Percentiles rank a stretch among this genome's conserved stretches.
Evolutionary conservation across 768 basidiomycete species (phyloP).

Genomic region (Amanita rimosa): DNA sequence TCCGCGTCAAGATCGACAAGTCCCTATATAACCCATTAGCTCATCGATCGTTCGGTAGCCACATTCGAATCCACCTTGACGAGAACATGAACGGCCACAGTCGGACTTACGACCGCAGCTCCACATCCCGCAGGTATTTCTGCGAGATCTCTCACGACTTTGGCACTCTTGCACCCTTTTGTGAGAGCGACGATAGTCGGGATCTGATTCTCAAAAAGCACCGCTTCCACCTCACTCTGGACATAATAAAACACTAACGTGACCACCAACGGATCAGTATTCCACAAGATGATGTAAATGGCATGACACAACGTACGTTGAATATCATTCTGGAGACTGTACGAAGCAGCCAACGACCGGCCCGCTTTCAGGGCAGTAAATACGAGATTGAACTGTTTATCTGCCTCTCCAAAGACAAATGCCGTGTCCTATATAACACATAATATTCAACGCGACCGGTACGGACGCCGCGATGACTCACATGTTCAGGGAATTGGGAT

Average conservation of each 20-base stretch:
- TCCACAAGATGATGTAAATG: background rate
- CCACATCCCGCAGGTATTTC: constrained; percentile 89
- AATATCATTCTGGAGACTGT: constrained; percentile 78
- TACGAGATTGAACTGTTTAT: constrained; percentile 78
- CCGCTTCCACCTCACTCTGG: constrained; percentile 48
- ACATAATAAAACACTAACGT: constrained; percentile 66
- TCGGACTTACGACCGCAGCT: constrained; percentile 65
- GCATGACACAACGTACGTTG: constrained; percentile 42
- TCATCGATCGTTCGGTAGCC: background rate
- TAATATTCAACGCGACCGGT: background rate
- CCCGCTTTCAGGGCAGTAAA: constrained; percentile 70
- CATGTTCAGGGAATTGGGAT: constrained; percentile 68
- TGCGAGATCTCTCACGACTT: constrained; percentile 47
- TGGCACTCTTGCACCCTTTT: constrained; percentile 77
- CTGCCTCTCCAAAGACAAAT: constrained; percentile 60
- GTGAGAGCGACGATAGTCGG: constrained; percentile 71
- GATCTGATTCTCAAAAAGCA: constrained; percentile 60
- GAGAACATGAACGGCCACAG: constrained; percentile 69
- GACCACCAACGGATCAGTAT: constrained; percentile 1
- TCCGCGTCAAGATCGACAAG: constrained; percentile 84
- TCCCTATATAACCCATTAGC: constrained; percentile 37
- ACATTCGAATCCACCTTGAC: constrained; percentile 51
- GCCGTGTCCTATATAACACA: constrained; percentile 35
- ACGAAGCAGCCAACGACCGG: constrained; percentile 80
- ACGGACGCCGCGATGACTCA: constrained; percentile 27